A percentile compares a stretch with the other conserved stretches of the same genome.
These are phyloP conservation scores for Fomitiporia mediterranea DNA, from an alignment of 1,284 basidiomycete species.

Conservation along the genomic window DNA sequence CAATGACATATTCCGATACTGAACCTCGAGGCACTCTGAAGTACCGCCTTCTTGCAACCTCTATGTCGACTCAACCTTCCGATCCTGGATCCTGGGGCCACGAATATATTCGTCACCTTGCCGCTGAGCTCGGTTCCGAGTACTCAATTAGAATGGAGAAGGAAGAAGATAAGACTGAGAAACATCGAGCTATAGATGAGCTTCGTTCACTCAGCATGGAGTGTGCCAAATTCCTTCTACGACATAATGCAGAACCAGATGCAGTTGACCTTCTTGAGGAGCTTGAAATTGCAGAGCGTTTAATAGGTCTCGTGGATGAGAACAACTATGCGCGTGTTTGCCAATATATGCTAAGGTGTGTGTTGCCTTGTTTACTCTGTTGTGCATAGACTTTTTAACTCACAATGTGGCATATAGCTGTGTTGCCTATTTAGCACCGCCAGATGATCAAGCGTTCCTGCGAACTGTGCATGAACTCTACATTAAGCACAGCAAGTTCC, in stretches of 20 bases:
- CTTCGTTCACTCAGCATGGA: constrained; percentile 77
- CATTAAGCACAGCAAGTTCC: constrained; percentile 82
- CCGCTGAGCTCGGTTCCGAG: constrained; percentile 95
- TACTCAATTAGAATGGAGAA: constrained; percentile 54
- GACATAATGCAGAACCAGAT: constrained; percentile 97
- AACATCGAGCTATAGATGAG: constrained; percentile 47
- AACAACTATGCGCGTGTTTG: constrained; percentile 94
- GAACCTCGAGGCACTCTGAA: constrained; percentile 90
- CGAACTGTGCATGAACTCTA: constrained; percentile 90
- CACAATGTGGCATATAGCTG: constrained; percentile 49
- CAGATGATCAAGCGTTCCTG: constrained; percentile 91
- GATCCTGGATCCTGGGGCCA: constrained; percentile 98
- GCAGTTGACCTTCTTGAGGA: constrained; percentile 96
- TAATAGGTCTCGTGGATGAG: constrained; percentile 75
- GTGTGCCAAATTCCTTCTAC: constrained; percentile 88
- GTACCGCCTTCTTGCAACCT: constrained; percentile 83
- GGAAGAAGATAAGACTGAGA: constrained; percentile 29
- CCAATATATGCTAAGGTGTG: constrained; percentile 93
- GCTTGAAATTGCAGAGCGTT: constrained; percentile 84
- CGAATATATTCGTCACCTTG: constrained; percentile 97
- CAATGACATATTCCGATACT: constrained; percentile 99
- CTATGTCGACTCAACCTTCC: constrained; percentile 64
- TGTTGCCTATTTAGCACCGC: constrained; percentile 87
- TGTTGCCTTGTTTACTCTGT: constrained; percentile 18
- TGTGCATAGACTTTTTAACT: not conserved